These are phyloP conservation scores for Spongospora subterranea DNA, from an alignment of 208 protist genomes.

Conservation along the genomic window DNA sequence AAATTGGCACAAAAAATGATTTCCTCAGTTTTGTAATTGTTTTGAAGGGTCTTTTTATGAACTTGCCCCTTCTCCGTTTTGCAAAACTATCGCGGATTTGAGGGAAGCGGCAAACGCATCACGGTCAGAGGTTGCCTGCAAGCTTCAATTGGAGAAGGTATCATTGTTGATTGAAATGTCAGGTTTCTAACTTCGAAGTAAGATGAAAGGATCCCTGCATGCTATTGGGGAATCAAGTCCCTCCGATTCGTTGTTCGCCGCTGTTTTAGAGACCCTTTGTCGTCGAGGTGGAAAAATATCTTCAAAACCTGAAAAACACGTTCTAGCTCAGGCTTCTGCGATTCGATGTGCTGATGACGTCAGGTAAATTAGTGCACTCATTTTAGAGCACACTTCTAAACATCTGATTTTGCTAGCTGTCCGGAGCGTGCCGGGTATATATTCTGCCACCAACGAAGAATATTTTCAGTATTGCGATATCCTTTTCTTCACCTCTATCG, in stretches of 20 bases:
- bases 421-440: not conserved
- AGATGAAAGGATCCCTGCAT: not conserved
- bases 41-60: not conserved
- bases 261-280: not conserved
- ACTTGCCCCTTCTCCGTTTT: not conserved
- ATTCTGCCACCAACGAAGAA: not conserved
- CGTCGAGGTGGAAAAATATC: not conserved
- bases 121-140: not conserved
- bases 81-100: not conserved
- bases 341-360: not conserved
- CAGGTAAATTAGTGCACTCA: not conserved
- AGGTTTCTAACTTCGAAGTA: not conserved
- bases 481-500: slow-evolving; percentile 5
- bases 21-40: not conserved
- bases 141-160: not conserved
- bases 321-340: not conserved
- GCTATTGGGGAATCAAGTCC: not conserved
- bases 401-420: not conserved
- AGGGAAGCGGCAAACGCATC: not conserved
- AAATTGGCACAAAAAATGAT: not conserved
- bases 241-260: not conserved
- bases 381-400: not conserved
- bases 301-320: not conserved
- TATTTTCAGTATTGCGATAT: slow-evolving; percentile 15
- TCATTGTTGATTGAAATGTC: not conserved